These are phyloP conservation scores for Nothophaeocryptopus gaeumannii DNA, from an alignment of 2,329 filamentous ascomycete species.

Conservation along the genomic window DNA sequence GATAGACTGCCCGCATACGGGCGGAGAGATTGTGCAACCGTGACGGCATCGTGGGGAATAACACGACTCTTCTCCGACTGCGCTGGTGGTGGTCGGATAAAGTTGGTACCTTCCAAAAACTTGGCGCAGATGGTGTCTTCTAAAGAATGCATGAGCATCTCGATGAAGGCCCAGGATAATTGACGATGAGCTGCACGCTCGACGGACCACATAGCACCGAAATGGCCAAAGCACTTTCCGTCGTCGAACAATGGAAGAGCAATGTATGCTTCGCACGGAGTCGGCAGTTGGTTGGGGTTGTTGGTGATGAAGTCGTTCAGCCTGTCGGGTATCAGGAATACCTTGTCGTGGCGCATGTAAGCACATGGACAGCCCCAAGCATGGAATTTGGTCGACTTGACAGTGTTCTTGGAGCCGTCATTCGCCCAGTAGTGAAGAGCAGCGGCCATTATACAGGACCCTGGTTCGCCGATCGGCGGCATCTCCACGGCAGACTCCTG, in stretches of 20 bases:
- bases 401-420: slow-evolving; percentile 52
- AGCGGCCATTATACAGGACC: slow-evolving; percentile 62
- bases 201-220: slow-evolving; percentile 69
- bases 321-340: slow-evolving; percentile 64
- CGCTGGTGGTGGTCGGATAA: slow-evolving; percentile 32
- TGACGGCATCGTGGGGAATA: slow-evolving; percentile 55
- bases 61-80: slow-evolving; percentile 40
- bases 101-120: slow-evolving; percentile 54
- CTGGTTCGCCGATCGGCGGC: slow-evolving; percentile 59
- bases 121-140: slow-evolving; percentile 64
- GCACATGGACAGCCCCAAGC: slow-evolving; percentile 64
- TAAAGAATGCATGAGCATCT: slow-evolving; percentile 65
- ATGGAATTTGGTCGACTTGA: slow-evolving; percentile 62
- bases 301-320: slow-evolving; percentile 58
- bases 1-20: slow-evolving; percentile 71
- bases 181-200: slow-evolving; percentile 56
- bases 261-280: slow-evolving; percentile 64
- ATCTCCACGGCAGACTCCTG: slow-evolving; percentile 58
- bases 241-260: slow-evolving; percentile 64
- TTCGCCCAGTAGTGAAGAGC: slow-evolving; percentile 64
- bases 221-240: slow-evolving; percentile 65
- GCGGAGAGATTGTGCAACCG: slow-evolving; percentile 63
- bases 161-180: slow-evolving; percentile 64
- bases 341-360: slow-evolving; percentile 69
- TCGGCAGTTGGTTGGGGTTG: slow-evolving; percentile 60